These are phyloP conservation scores for Sutorius eximius DNA, from an alignment of 1,284 basidiomycete genomes.

Conservation along the genomic window DNA sequence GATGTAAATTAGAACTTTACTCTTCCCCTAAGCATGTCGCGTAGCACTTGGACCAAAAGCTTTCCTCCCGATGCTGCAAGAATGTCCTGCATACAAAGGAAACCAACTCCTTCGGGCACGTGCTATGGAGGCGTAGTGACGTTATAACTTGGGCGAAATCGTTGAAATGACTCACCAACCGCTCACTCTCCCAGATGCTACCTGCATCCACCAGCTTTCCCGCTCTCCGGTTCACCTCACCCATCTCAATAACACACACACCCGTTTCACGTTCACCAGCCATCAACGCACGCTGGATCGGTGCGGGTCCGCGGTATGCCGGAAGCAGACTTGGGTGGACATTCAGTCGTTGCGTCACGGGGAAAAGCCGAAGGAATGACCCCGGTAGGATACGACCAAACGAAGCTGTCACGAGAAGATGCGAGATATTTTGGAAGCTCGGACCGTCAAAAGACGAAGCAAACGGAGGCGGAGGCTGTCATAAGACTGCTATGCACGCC, in stretches of 20 bases:
- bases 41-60: slow-evolving; percentile 63
- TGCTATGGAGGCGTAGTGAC: slow-evolving; percentile 42
- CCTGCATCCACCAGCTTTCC: slow-evolving; percentile 47
- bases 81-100: slow-evolving; percentile 53
- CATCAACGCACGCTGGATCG: slow-evolving; percentile 82
- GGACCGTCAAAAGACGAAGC: slow-evolving; percentile 27
- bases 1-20: slow-evolving; percentile 37
- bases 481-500: slow-evolving; percentile 31
- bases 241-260: slow-evolving; percentile 58
- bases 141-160: slow-evolving; percentile 49
- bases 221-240: slow-evolving; percentile 36
- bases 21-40: slow-evolving; percentile 52
- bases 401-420: slow-evolving; percentile 85
- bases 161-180: slow-evolving; percentile 26
- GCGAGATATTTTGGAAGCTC: slow-evolving; percentile 32
- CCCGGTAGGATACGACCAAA: slow-evolving; percentile 82
- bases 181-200: slow-evolving; percentile 54
- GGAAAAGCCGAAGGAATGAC: slow-evolving; percentile 57
- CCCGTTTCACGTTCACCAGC: slow-evolving; percentile 50
- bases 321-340: slow-evolving; percentile 92
- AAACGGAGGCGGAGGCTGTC: slow-evolving; percentile 38
- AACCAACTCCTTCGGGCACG: slow-evolving; percentile 43
- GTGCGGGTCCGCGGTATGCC: slow-evolving; percentile 87
- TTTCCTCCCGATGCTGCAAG: slow-evolving; percentile 69
- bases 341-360: slow-evolving; percentile 69